A percentile compares a stretch with the other conserved stretches of the same genome.
These are phyloP conservation scores for Gymnopilus junonius DNA, from an alignment of 768 basidiomycete genomes.

Conservation along the genomic window DNA sequence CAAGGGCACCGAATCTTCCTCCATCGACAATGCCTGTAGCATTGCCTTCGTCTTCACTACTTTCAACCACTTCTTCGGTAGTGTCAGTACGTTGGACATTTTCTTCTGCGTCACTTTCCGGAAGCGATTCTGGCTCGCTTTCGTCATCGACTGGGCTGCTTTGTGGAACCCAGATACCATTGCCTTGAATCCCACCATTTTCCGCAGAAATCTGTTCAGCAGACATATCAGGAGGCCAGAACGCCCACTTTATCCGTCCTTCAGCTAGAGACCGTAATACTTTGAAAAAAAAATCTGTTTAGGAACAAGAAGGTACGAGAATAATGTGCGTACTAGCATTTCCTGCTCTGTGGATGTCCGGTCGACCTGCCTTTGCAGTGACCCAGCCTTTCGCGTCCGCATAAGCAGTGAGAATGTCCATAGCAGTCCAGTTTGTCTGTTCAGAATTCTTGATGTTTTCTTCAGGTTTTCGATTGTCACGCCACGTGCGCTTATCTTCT, in stretches of 20 bases:
- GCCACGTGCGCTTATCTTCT: constrained; percentile 82
- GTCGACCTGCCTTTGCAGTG: constrained; percentile 89
- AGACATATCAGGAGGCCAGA: constrained; percentile 70
- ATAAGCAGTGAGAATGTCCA: constrained; percentile 81
- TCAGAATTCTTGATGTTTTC: constrained; percentile 24
- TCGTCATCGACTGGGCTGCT: constrained; percentile 33
- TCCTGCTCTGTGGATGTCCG: constrained; percentile 88
- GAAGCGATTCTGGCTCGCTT: constrained; percentile 5
- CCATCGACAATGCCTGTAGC: constrained; percentile 13
- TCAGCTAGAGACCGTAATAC: constrained; percentile 87
- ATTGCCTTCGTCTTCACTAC: constrained; percentile 26
- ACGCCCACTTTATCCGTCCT: constrained; percentile 81
- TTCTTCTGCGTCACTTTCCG: constrained; percentile 28
- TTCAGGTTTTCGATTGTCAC: constrained; percentile 47
- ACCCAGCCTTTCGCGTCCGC: constrained; percentile 81
- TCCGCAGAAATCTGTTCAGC: constrained; percentile 28
- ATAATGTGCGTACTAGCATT: constrained; percentile 73
- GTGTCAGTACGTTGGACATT: constrained; percentile 17
- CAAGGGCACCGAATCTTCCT: constrained; percentile 47
- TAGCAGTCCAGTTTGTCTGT: constrained; percentile 72
- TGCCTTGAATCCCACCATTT: constrained; percentile 41
- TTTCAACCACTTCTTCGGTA: constrained; percentile 31
- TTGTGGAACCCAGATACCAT: constrained; percentile 57
- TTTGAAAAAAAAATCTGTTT: constrained; percentile 29
- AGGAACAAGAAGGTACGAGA: background rate